Conservation (phyloP, 2,329 filamentous ascomycete species). For the Penicillium sp. region DNA sequence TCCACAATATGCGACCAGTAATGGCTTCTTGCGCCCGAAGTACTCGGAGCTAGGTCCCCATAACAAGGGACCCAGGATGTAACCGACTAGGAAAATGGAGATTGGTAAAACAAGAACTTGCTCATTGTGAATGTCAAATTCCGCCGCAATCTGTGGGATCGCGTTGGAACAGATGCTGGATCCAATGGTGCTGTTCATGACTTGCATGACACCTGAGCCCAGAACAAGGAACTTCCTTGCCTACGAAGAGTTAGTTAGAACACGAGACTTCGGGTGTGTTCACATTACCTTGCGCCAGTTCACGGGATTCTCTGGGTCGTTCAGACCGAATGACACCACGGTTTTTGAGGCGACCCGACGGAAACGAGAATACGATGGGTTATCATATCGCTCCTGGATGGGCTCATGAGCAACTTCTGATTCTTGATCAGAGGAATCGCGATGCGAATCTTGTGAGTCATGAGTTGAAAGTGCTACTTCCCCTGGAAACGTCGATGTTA, state of each 20-base stretch:
- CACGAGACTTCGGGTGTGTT: not conserved
- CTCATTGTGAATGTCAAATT: constrained; percentile 39
- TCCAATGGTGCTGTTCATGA: constrained; percentile 47
- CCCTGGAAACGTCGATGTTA: not conserved
- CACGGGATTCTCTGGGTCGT: constrained; percentile 39
- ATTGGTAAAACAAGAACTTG: constrained; percentile 43
- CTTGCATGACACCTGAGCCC: constrained; percentile 40
- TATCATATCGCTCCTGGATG: constrained; percentile 31
- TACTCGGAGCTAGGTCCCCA: constrained; percentile 51
- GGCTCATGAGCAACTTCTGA: constrained; percentile 28
- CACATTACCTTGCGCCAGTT: constrained; percentile 38
- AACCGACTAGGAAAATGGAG: constrained; percentile 47
- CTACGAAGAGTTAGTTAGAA: constrained; percentile 11
- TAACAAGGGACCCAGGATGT: constrained; percentile 48
- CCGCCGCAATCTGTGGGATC: constrained; percentile 40
- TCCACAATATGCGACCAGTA: constrained; percentile 56
- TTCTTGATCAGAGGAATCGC: constrained; percentile 19
- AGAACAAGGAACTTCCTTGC: constrained; percentile 40
- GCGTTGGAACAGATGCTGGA: constrained; percentile 47
- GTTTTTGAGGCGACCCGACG: constrained; percentile 42
- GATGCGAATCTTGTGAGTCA: constrained; percentile 10
- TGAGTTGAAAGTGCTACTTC: not conserved
- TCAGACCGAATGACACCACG: constrained; percentile 38
- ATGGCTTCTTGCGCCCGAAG: constrained; percentile 45
- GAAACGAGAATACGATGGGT: constrained; percentile 33